Percentiles rank a stretch among this genome's conserved stretches.
These are phyloP conservation scores for Saksenaea vasiformis DNA, from an alignment of 371 early-diverging fungal genomes.

Conservation along the genomic window DNA sequence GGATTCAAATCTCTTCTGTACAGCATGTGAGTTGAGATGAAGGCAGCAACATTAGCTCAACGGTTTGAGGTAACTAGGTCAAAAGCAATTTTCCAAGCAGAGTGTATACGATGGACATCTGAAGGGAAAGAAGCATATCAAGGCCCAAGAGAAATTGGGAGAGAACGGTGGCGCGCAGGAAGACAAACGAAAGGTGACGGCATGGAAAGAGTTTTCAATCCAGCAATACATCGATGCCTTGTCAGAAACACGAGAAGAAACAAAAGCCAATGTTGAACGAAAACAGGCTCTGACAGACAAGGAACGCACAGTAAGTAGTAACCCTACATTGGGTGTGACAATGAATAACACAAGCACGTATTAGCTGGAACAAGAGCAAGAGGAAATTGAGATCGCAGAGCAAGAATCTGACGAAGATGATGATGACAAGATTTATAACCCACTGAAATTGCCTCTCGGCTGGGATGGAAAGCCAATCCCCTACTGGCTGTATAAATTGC, in stretches of 20 bases:
- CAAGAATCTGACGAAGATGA: constrained; percentile 85
- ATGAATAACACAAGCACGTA: background rate
- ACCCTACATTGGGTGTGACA: background rate
- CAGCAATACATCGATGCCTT: constrained; percentile 64
- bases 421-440: constrained; percentile 93
- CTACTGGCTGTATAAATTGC: constrained; percentile 97
- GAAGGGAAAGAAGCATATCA: constrained; percentile 88
- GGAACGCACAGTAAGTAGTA: constrained; percentile 70
- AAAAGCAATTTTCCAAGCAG: constrained; percentile 83
- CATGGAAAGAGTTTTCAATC: constrained; percentile 69
- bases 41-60: background rate
- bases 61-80: constrained; percentile 33
- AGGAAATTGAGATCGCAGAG: constrained; percentile 72
- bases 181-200: constrained; percentile 57
- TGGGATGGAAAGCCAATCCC: constrained; percentile 99
- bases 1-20: constrained; percentile 67
- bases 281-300: constrained; percentile 93
- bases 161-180: constrained; percentile 44
- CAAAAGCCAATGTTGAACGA: constrained; percentile 86
- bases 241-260: constrained; percentile 70
- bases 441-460: constrained; percentile 93
- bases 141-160: constrained; percentile 66
- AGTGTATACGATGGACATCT: constrained; percentile 87
- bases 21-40: constrained; percentile 63
- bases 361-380: constrained; percentile 67